phyloP scores from a whole-genome alignment of 2,329 filamentous ascomycete species.

The Lanzia echinophila region DNA sequence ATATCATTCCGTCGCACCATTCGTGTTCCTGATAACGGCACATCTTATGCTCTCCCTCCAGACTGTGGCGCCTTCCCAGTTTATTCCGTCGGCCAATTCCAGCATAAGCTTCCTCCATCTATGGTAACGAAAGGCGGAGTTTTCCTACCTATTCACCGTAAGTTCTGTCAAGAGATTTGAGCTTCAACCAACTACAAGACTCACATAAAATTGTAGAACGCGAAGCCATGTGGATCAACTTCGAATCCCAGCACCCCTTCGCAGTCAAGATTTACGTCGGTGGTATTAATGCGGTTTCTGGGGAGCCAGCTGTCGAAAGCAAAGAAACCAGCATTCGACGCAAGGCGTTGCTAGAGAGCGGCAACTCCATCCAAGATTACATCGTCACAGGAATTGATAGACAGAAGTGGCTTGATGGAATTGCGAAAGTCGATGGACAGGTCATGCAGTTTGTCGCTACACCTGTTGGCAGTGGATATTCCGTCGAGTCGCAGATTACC shows the following conservation, averaged over 20 bases:
- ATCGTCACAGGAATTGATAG: neutral
- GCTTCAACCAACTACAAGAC: too few species aligned
- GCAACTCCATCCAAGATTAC: conserved; percentile 35
- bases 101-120: conserved; percentile 27
- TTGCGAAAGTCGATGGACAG: conserved; percentile 10
- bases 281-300: conserved; percentile 37
- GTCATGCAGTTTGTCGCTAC: conserved; percentile 13
- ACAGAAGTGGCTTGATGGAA: conserved; percentile 15
- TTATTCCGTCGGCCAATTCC: conserved; percentile 31
- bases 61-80: conserved; percentile 35
- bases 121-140: conserved; percentile 38
- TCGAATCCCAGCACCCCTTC: conserved; percentile 26
- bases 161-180: neutral
- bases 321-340: conserved; percentile 4
- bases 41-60: conserved; percentile 32
- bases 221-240: conserved; percentile 39
- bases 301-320: conserved; percentile 13
- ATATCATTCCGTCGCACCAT: conserved; percentile 38
- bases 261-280: conserved; percentile 36
- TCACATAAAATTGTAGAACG: too few species aligned
- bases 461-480: conserved; percentile 4
- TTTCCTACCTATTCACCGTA: conserved; percentile 40
- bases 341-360: too few species aligned
- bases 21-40: conserved; percentile 36
- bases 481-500: conserved; percentile 10